Evolutionary conservation across 1,139 yeast species (phyloP).

Genomic region (Citeromyces siamensis): DNA sequence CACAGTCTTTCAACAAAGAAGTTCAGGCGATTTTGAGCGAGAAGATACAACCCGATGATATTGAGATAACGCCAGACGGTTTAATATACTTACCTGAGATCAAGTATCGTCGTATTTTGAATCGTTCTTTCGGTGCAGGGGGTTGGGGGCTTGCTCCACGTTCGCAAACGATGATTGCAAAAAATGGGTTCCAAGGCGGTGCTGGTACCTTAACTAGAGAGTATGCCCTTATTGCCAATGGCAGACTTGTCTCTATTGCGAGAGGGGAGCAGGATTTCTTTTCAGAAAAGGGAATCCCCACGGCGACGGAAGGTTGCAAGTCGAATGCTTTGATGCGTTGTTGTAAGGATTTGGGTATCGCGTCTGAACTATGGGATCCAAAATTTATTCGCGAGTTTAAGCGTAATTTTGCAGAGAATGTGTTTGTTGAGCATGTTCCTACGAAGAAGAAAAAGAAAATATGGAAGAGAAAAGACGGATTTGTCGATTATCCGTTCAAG

Average conservation of each 20-base stretch:
- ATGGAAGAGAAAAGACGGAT: slow-evolving; percentile 80
- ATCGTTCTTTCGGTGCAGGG: slow-evolving; percentile 93
- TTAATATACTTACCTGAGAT: slow-evolving; percentile 86
- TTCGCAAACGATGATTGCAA: slow-evolving; percentile 68
- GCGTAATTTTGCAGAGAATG: slow-evolving; percentile 62
- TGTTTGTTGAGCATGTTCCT: slow-evolving; percentile 74
- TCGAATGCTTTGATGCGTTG: slow-evolving; percentile 96
- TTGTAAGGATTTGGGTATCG: slow-evolving; percentile 93
- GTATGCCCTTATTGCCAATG: slow-evolving; percentile 78
- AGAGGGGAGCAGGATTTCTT: slow-evolving; percentile 95
- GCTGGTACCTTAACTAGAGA: slow-evolving; percentile 59
- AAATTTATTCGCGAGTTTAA: slow-evolving; percentile 75
- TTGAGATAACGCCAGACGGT: slow-evolving; percentile 95
- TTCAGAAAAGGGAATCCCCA: slow-evolving; percentile 77
- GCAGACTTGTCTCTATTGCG: slow-evolving; percentile 82
- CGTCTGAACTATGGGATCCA: slow-evolving; percentile 97
- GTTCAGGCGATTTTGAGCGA: slow-evolving; percentile 48
- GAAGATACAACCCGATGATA: slow-evolving; percentile 52
- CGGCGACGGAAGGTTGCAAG: slow-evolving; percentile 96
- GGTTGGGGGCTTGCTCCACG: slow-evolving; percentile 98
- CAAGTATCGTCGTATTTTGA: slow-evolving; percentile 80
- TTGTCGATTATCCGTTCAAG: slow-evolving; percentile 74
- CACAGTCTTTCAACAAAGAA: slow-evolving; percentile 54
- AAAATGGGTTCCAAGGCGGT: slow-evolving; percentile 30
- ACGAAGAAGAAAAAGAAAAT: slow-evolving; percentile 79